A percentile compares a stretch with the other conserved stretches of the same genome.
These are phyloP conservation scores for Diaporthe citri DNA, from an alignment of 2,329 filamentous ascomycete species.

Conservation along the genomic window DNA sequence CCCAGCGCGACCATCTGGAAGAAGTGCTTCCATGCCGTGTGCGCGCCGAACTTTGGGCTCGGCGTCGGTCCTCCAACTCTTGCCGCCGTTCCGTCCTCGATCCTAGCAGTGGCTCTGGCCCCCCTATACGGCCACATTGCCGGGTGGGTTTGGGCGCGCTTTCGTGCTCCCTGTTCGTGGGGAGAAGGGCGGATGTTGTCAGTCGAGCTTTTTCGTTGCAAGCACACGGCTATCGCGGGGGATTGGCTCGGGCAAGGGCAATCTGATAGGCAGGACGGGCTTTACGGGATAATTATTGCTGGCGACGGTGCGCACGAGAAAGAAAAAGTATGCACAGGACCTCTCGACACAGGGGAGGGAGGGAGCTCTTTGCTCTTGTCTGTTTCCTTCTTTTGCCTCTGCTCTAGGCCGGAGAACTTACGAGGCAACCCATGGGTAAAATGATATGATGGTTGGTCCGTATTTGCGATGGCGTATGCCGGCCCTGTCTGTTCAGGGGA, in stretches of 20 bases:
- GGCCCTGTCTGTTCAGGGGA: slow-evolving; percentile 28
- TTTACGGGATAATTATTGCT: slow-evolving; percentile 26
- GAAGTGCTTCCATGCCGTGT: slow-evolving; percentile 41
- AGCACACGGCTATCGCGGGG: slow-evolving; percentile 9
- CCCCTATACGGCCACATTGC: slow-evolving; percentile 37
- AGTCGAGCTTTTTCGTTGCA: slow-evolving; percentile 14
- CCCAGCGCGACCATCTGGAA: slow-evolving; percentile 39
- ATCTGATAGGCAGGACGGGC: slow-evolving; percentile 1
- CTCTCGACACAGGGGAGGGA: slow-evolving; percentile 12
- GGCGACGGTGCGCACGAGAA: slow-evolving; percentile 2
- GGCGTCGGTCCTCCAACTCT: slow-evolving; percentile 33
- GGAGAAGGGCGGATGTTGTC: neutral
- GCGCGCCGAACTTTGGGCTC: slow-evolving; percentile 38
- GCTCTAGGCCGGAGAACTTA: slow-evolving; percentile 35
- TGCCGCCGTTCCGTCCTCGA: slow-evolving; percentile 23
- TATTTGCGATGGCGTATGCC: slow-evolving; percentile 33
- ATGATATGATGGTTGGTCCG: slow-evolving; percentile 35
- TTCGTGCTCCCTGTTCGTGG: slow-evolving; percentile 34
- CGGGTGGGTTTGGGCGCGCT: slow-evolving; percentile 37
- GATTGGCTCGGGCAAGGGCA: slow-evolving; percentile 12
- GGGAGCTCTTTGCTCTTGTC: slow-evolving; percentile 29
- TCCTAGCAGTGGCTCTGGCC: slow-evolving; percentile 10
- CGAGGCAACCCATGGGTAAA: slow-evolving; percentile 40
- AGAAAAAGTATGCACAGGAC: slow-evolving; percentile 31
- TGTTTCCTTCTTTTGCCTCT: neutral